Evolutionary conservation across 495 filamentous ascomycete genomes (phyloP), one percentile per base, ranked within the genome.

Genomic region (Parmelia sp.): DNA sequence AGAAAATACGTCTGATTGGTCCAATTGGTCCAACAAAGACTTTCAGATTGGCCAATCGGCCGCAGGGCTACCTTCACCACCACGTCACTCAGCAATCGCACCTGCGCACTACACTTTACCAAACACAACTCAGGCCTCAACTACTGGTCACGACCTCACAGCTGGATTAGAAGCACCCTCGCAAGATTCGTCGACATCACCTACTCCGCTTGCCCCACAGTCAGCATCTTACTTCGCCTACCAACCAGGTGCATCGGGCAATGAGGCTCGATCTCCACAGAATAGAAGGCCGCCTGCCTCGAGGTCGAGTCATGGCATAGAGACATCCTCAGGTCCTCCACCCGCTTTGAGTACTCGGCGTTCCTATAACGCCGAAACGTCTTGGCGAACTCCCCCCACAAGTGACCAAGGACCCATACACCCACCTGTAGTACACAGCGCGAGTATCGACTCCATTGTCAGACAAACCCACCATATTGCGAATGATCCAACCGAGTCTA

Each of bases 341-440:
- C 78, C 76, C 23, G 72, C 78, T 3, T 71, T 79, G 60, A 76
- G 74, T 60, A 80, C 78, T 14, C 77, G 76, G 60, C 74, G 76
- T 59, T 72, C 74, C 33, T 75, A 74, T 29, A 69, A 53, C 57
- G 61, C 67, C n/a, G 69, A 72, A 25, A 57, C 55, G 53, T 64
- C 64, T 11, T 60, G 63, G 58, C 60, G 58, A 36, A 55, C 37
- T 21, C 33, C 62, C 17, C 57, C 55, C 21, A 57, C 68, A 25
- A 45, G 29, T 15, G 44, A 64, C 23, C 19, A 39, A 37, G 35
- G 35, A 42, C 39, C 35, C 58, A 31, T 37, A 62, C 27, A n/a
- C 7, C 23, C 58, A 14, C 33, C 27, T 36, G 23, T 23, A 29
- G 33, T 39, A 35, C 57, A 65, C 31, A 61, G 29, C 37, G n/a